phyloP scores from a whole-genome alignment of 306 rosid genomes.

The Cicer bijugum region DNA sequence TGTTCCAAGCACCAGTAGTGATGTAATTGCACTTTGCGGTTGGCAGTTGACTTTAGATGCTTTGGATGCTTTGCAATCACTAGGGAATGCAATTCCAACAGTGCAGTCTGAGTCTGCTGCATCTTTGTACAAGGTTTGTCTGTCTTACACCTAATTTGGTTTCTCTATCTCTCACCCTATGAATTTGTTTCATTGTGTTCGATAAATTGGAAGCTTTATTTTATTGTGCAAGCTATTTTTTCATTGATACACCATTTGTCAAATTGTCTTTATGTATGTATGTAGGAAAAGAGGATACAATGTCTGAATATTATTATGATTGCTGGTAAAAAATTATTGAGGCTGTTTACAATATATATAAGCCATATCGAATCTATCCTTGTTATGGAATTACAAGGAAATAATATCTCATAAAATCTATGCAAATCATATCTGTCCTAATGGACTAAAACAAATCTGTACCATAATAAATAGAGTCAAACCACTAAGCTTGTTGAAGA shows the following conservation, averaged over 20 bases:
- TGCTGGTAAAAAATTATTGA: not conserved
- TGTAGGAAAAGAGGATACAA: not conserved
- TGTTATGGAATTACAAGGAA: not conserved
- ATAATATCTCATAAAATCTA: too few species aligned
- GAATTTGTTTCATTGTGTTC: slow-evolving; percentile 16
- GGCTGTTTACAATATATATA: not conserved
- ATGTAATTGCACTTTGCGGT: slow-evolving; percentile 75
- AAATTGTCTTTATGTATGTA: not conserved
- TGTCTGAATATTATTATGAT: not conserved
- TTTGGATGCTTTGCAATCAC: slow-evolving; percentile 71
- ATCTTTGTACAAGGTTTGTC: slow-evolving; percentile 84
- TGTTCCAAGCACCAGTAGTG: slow-evolving; percentile 61
- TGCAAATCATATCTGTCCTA: too few species aligned
- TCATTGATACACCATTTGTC: slow-evolving; percentile 23
- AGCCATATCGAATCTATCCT: not conserved
- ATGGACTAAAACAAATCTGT: too few species aligned
- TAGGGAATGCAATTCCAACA: slow-evolving; percentile 75
- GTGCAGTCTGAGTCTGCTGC: slow-evolving; percentile 97
- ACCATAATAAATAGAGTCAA: not conserved
- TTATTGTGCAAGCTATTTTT: slow-evolving; percentile 6
- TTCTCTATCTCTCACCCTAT: slow-evolving; percentile 8
- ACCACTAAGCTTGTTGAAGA: not conserved
- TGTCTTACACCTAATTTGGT: slow-evolving; percentile 28
- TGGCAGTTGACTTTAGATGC: slow-evolving; percentile 98
- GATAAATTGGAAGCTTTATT: slow-evolving; percentile 28